Base-by-base conservation (phyloP, 1,139 yeast species). In the Debaryomycetaceae sp. region DNA sequence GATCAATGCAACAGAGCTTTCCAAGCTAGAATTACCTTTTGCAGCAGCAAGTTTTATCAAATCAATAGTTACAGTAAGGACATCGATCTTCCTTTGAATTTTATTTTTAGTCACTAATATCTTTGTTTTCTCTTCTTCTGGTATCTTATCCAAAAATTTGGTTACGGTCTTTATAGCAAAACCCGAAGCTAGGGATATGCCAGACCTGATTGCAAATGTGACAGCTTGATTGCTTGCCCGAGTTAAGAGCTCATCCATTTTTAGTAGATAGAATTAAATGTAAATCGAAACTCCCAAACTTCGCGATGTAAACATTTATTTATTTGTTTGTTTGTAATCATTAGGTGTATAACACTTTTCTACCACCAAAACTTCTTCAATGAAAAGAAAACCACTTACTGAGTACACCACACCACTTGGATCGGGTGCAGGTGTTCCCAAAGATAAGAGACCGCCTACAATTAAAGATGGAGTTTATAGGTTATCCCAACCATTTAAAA, bases 161-260 rank as follows among this genome's bases (percentile, higher is more conserved):
- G 81, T 63, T 14, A 86, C 78, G 0, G 87, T 81, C 50, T 80
- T 82, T 43, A 87, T 75, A 17, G 93, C 93, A 63, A 81, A 87
- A 0, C 87, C 83, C 0, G 91, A 81, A 0, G 95, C 95, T 33
- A 86, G 57, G 0, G 90, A 81, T 24, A 87, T 80, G 0, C 95
- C 90, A 1, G 93, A 85, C 46, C 87, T 69, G 37, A 87, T 82
- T 8, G 95, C 95, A 66, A 87, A 85, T 2, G 90, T 79, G 7
- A 87, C 88, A 1, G 89, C 89, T 53, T 87, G 93, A 45, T 80
- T 81, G 31, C 91, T 85, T 4, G 95, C 95, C 65, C 81, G 76
- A 23, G 70, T 60, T 24, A 74, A 55, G 30, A 75, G 60, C 44
- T 73, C 75, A 51, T 75, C 80, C 79, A 74, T 74, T 11, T 37